Conservation (phyloP, 306 rosid genomes). For the Sphenostylis stenocarpa region DNA sequence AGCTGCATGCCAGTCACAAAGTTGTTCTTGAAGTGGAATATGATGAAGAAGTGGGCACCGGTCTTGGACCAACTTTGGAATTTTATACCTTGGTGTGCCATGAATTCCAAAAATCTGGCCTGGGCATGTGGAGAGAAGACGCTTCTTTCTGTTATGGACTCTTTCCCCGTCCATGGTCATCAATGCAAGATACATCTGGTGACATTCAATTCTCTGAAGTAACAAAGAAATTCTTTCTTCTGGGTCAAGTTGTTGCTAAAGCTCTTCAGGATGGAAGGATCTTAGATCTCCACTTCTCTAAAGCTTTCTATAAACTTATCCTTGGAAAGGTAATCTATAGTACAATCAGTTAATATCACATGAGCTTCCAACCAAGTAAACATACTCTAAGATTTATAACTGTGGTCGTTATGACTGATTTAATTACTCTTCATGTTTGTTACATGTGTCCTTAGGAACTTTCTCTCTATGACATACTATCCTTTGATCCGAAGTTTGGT, state of each 20-base stretch:
- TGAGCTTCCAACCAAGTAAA: conserved; percentile 28
- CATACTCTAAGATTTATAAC: conserved; percentile 10
- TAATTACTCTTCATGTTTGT: conserved; percentile 22
- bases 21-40: conserved; percentile 90
- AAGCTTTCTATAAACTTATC: conserved; percentile 84
- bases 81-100: conserved; percentile 92
- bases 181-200: conserved; percentile 43
- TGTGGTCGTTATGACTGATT: conserved; percentile 13
- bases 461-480: conserved; percentile 71
- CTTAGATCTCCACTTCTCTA: conserved; percentile 87
- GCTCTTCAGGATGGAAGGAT: conserved; percentile 96
- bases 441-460: conserved; percentile 56
- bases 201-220: conserved; percentile 61
- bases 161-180: conserved; percentile 89
- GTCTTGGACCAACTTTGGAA: conserved; percentile 98
- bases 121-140: conserved; percentile 93
- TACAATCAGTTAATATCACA: conserved; percentile 20
- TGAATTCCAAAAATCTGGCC: conserved; percentile 79
- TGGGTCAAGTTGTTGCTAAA: conserved; percentile 90
- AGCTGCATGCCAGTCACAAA: conserved; percentile 64
- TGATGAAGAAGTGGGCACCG: conserved; percentile 97
- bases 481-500: conserved; percentile 90
- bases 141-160: conserved; percentile 61
- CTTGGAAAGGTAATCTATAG: conserved; percentile 75
- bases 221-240: conserved; percentile 65